A percentile compares a stretch with the other conserved stretches of the same genome.
Evolutionary conservation across 2,329 filamentous ascomycete genomes (phyloP).

Genomic region (Diaporthe vexans): DNA sequence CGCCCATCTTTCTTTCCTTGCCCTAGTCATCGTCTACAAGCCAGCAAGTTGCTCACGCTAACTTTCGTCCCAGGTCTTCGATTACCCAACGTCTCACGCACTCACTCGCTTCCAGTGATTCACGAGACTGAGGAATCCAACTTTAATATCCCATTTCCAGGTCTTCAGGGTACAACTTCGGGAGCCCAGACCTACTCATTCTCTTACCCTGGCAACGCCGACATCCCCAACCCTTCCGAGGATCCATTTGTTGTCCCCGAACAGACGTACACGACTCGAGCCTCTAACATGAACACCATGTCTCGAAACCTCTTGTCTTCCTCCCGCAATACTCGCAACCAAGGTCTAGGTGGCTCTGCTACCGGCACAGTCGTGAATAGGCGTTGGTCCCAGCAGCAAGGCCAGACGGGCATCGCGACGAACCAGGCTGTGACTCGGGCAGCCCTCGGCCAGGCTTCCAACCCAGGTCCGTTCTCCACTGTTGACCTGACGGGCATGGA

Average conservation of each 20-base stretch:
- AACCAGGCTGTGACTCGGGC: background rate
- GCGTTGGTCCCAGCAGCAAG: background rate
- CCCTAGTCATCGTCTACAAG: no score
- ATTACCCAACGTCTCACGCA: background rate
- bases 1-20: background rate
- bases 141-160: background rate
- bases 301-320: background rate
- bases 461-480: background rate
- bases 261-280: no score
- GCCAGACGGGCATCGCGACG: background rate
- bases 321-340: background rate
- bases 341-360: background rate
- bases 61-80: background rate
- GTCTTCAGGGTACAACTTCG: background rate
- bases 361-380: background rate
- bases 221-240: background rate
- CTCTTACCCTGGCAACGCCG: background rate
- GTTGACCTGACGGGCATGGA: background rate
- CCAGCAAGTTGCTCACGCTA: background rate
- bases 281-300: background rate
- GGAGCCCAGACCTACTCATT: background rate
- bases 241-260: no score
- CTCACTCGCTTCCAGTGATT: slow-evolving; percentile 20
- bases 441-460: background rate
- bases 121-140: background rate